These are phyloP conservation scores for Avena eriantha DNA, from an alignment of 176 grass and related monocot species.

Conservation along the genomic window DNA sequence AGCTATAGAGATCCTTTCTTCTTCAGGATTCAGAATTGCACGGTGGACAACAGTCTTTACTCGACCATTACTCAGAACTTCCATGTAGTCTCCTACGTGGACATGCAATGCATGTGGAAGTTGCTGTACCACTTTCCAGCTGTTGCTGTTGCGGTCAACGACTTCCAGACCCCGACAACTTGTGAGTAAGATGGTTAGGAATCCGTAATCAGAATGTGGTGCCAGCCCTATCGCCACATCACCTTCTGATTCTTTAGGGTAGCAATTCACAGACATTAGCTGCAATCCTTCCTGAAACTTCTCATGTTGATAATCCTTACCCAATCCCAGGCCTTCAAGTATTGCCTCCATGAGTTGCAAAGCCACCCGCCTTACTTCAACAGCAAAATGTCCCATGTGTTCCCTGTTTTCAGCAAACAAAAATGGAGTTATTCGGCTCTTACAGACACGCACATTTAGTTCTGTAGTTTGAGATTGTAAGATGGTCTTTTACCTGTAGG, in stretches of 20 bases:
- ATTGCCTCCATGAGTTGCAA: conserved; percentile 63
- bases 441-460: background rate
- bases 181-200: conserved; percentile 68
- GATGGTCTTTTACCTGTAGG: conserved; percentile 52
- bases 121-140: conserved; percentile 53
- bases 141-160: conserved; percentile 44
- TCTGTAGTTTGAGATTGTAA: background rate
- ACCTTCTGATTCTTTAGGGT: conserved; percentile 45
- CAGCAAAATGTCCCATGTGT: conserved; percentile 57
- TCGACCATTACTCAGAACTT: conserved; percentile 70
- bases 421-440: background rate
- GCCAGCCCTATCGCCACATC: conserved; percentile 51
- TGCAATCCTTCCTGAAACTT: conserved; percentile 75
- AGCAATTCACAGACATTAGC: conserved; percentile 67
- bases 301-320: conserved; percentile 41
- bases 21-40: conserved; percentile 50
- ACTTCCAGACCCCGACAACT: conserved; percentile 68
- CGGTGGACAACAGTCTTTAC: conserved; percentile 65
- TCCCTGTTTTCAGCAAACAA: conserved; percentile 50
- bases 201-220: conserved; percentile 75
- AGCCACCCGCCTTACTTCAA: conserved; percentile 54
- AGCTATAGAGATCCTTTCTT: conserved; percentile 61
- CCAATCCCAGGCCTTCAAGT: conserved; percentile 62
- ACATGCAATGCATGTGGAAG: conserved; percentile 52
- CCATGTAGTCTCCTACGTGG: conserved; percentile 75